These are phyloP conservation scores for Thraustochytrium striatum DNA, from an alignment of 352 stramenopile species.

Conservation along the genomic window DNA sequence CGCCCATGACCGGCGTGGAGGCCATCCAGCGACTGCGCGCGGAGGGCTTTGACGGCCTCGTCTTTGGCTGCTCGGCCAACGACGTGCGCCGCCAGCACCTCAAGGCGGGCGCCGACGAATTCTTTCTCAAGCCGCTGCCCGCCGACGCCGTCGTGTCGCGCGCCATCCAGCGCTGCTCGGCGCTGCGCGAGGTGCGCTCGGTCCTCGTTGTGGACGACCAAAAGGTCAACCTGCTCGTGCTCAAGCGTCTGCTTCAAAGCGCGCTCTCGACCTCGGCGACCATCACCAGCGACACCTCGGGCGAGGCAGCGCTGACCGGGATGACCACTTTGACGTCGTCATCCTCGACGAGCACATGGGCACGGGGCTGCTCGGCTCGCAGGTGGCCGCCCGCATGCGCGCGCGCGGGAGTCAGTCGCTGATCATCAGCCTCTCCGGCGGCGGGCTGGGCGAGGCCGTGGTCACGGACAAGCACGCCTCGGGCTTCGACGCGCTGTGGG, in stretches of 20 bases:
- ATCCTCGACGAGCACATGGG: neutral
- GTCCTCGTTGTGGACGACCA: neutral
- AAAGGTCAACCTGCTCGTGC: neutral
- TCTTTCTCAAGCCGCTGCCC: conserved; percentile 60
- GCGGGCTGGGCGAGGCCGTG: no score
- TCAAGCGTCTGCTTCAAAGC: neutral
- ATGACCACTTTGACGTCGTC: neutral
- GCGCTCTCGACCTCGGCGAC: no score
- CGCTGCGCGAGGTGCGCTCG: no score
- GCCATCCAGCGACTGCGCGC: conserved; percentile 54
- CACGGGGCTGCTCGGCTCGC: neutral
- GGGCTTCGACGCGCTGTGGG: no score
- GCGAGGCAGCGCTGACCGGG: no score
- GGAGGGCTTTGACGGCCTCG: conserved; percentile 49
- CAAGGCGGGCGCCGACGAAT: conserved; percentile 55
- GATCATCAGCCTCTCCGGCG: no score
- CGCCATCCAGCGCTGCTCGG: no score
- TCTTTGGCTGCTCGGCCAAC: conserved; percentile 58
- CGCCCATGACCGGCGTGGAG: conserved; percentile 57
- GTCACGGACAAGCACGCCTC: no score
- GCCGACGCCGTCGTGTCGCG: no score
- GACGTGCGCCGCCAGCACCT: conserved; percentile 55
- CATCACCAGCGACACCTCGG: no score
- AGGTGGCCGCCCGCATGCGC: no score
- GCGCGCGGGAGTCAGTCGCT: no score